Evolutionary conservation across 768 basidiomycete species (phyloP), one percentile per base, ranked within the genome.

Genomic region (Chalciporus piperatus): DNA sequence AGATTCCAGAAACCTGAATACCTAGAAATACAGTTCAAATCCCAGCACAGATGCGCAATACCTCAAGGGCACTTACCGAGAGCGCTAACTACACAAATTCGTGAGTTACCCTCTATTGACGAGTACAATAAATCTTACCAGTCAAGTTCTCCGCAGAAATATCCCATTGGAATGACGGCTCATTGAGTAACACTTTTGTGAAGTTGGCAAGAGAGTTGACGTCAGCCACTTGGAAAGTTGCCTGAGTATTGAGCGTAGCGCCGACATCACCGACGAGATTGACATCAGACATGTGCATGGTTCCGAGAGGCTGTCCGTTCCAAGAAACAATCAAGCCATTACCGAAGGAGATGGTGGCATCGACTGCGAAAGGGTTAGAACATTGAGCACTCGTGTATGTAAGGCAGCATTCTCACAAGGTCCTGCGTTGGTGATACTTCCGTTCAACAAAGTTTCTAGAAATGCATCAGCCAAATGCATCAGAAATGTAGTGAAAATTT

Each of bases 161-260:
- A 14, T 76, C 74, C 87, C 87, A 89, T 17, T 80, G 77, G 59
- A 89, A 89, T 2, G 76, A 77, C 54, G 83, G 81, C 44, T 81
- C 71, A 0, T 81, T 87, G 11, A 89, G 74, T 50, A 89, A 66
- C 19, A 72, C 70, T 72, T 83, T 83, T 0, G 86, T 87, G 63
- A 88, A 89, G 30, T 76, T 77, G 17, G 85, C 75, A 48, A 89
- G 67, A 45, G 78, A 76, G 38, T 67, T 73, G 17, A 83, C 76
- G 55, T 84, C 75, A 0, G 78, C 76, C 6, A 89, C 80, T 33
- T 73, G 69, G 58, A 89, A 89, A 0, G 70, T 70, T 6, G 84
- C 75, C 28, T 79, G 70, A 13, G 75, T 59, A 57, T 81, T 74
- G 40, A 89, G 73, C 20, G 72, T 65, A 10, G 79, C 85, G n/a